Percentiles rank a stretch among this genome's conserved stretches.
phyloP scores from a whole-genome alignment of 1,284 basidiomycete species.

The Sporisorium exsertum region DNA sequence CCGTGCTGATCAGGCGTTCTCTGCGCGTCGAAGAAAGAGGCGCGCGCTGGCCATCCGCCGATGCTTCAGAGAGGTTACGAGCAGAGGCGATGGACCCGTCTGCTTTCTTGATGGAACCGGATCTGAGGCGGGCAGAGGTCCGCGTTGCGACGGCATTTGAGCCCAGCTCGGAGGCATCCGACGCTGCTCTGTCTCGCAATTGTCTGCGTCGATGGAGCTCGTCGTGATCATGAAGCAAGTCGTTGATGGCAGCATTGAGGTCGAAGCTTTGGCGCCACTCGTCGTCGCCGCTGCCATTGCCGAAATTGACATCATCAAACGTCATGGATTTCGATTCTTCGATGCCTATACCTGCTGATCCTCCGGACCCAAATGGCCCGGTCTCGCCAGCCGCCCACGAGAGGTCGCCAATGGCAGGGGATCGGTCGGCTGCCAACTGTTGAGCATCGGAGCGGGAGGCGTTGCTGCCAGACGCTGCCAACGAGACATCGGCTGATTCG shows the following conservation, averaged over 20 bases:
- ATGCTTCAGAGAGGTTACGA: background rate
- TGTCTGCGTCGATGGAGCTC: slow-evolving; percentile 48
- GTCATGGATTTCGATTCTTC: slow-evolving; percentile 39
- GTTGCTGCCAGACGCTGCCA: slow-evolving; percentile 18
- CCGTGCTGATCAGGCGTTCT: slow-evolving; percentile 30
- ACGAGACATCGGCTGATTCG: slow-evolving; percentile 19
- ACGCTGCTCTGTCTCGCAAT: slow-evolving; percentile 31
- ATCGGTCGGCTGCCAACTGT: slow-evolving; percentile 16
- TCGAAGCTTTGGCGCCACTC: slow-evolving; percentile 60
- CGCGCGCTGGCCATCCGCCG: slow-evolving; percentile 15
- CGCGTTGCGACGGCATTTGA: slow-evolving; percentile 5
- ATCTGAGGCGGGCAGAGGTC: slow-evolving; percentile 10
- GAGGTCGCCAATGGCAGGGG: slow-evolving; percentile 57
- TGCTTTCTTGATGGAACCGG: slow-evolving; percentile 19
- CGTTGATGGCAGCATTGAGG: slow-evolving; percentile 62
- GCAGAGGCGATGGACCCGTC: slow-evolving; percentile 23
- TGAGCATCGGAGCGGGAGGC: slow-evolving; percentile 12
- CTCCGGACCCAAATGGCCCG: slow-evolving; percentile 53
- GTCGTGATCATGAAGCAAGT: slow-evolving; percentile 60
- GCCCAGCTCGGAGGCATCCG: slow-evolving; percentile 29
- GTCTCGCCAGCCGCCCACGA: slow-evolving; percentile 64
- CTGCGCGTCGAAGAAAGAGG: slow-evolving; percentile 15
- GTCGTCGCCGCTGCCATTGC: slow-evolving; percentile 28
- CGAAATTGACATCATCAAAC: slow-evolving; percentile 36
- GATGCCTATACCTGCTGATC: slow-evolving; percentile 12